Evolutionary conservation across 1,284 basidiomycete species (phyloP), one percentile per base, ranked within the genome.

Genomic region (Apiotrichum akiyoshidainum): DNA sequence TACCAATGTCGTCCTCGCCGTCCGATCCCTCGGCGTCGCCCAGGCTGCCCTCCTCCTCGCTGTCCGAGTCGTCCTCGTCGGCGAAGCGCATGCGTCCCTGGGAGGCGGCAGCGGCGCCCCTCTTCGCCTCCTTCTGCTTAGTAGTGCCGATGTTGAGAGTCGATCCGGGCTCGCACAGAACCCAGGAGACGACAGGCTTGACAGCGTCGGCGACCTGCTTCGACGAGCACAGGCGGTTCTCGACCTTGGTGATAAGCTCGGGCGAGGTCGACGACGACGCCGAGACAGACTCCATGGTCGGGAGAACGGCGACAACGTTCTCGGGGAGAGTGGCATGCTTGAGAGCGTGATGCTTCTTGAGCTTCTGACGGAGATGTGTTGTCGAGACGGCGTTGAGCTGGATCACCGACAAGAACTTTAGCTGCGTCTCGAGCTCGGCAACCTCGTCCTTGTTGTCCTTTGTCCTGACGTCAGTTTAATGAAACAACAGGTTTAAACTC

Each of bases 141-240:
- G 68, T 59, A 0, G 55, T 46, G 0, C 50, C 34, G 34, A 64
- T 26, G 39, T 63, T 61, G n/a, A 78, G 60, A 35, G 68, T 72
- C 2, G 73, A 71, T 0, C 74, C 74, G 26, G 73, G 64, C 54
- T 78, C 72, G 2, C 68, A 68, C 2, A 75, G 57, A 3, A 71
- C 57, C 59, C 81, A 79, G 11, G 82, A 79, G 0, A 92, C 70
- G 17, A 83, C 82, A 21, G 71, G 69, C 17, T 79, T 78, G 3
- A 90, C 80, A 62, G 84, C 84, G 14, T 82, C 80, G 0, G 89
- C 86, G 13, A 92, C 80, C 19, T 82, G 75, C 73, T 90, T 92
- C 2, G 87, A 87, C 68, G 89, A 91, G 46, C 88, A 80, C 26
- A 94, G 77, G 33, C 88, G 84, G 58, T 83, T 86, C 67, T 89